A percentile compares a stretch with the other conserved stretches of the same genome.
phyloP scores from a whole-genome alignment of 352 stramenopile genomes.

The Globisporangium okanoganense region DNA sequence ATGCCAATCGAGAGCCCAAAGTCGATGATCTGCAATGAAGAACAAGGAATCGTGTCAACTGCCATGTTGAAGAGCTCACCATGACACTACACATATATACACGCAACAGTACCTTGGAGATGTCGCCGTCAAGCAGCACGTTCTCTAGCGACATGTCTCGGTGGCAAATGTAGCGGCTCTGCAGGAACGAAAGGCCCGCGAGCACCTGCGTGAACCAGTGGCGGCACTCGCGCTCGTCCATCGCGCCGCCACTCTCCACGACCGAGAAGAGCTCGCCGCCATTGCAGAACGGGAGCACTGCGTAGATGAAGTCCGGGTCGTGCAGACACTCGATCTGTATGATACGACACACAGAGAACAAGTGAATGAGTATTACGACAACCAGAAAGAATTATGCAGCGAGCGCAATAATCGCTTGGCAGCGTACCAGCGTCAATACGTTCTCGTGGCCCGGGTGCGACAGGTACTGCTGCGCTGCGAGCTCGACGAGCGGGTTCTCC shows the following conservation, averaged over 20 bases:
- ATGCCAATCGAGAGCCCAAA: conserved; percentile 85
- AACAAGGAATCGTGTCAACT: not conserved
- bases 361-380: not conserved
- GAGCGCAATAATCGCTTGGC: not conserved
- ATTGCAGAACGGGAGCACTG: conserved; percentile 83
- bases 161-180: conserved; percentile 84
- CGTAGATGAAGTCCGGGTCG: conserved; percentile 82
- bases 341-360: not conserved
- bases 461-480: conserved; percentile 82
- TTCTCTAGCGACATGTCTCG: conserved; percentile 88
- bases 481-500: conserved; percentile 83
- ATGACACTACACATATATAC: not conserved
- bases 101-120: conserved; percentile 58
- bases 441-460: conserved; percentile 79
- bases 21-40: conserved; percentile 69
- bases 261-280: conserved; percentile 81
- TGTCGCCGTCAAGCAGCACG: conserved; percentile 77
- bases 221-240: conserved; percentile 71
- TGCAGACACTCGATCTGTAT: conserved; percentile 76
- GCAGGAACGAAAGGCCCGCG: conserved; percentile 71
- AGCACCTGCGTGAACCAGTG: conserved; percentile 86
- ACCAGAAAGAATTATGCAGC: not conserved
- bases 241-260: conserved; percentile 74
- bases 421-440: conserved; percentile 74
- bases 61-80: not conserved